These are phyloP conservation scores for Penicillium sp. DNA, from an alignment of 2,329 filamentous ascomycete species.

Conservation along the genomic window DNA sequence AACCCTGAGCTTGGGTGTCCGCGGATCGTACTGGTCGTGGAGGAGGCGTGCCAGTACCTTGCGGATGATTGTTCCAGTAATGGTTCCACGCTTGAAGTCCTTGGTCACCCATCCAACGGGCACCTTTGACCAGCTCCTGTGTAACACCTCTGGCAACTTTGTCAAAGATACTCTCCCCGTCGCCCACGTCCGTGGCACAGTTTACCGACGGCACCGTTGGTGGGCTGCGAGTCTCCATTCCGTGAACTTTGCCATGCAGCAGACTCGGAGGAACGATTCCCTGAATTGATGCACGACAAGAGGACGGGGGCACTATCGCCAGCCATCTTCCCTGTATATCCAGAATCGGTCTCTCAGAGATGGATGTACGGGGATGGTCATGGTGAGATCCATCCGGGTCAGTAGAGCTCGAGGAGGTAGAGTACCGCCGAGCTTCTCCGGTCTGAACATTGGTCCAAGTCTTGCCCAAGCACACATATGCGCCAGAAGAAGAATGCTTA, in stretches of 20 bases:
- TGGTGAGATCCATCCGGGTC: conserved; percentile 41
- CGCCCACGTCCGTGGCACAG: conserved; percentile 44
- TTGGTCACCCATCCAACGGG: conserved; percentile 48
- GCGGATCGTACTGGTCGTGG: conserved; percentile 30
- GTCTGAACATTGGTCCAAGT: conserved; percentile 81
- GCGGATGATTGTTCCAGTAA: conserved; percentile 46
- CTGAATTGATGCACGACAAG: conserved; percentile 37
- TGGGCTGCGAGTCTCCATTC: conserved; percentile 41
- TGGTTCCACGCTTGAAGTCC: conserved; percentile 48
- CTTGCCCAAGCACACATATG: conserved; percentile 72
- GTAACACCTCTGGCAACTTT: conserved; percentile 47
- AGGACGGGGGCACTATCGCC: conserved; percentile 42
- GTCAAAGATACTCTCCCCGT: conserved; percentile 45
- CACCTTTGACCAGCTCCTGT: conserved; percentile 46
- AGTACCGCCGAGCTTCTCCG: conserved; percentile 41
- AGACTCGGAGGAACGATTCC: conserved; percentile 38
- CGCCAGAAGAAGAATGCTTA: conserved; percentile 32
- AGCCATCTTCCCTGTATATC: conserved; percentile 46
- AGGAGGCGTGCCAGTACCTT: conserved; percentile 20
- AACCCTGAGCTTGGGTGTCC: conserved; percentile 29
- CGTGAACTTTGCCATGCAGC: conserved; percentile 34
- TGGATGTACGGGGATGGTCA: conserved; percentile 30
- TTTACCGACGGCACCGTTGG: conserved; percentile 40
- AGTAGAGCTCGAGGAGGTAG: conserved; percentile 44
- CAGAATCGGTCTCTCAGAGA: conserved; percentile 38